Percentiles rank a stretch among this genome's conserved stretches.
Conservation (phyloP, 2,329 filamentous ascomycete species). For the Stromatinia cepivora region DNA sequence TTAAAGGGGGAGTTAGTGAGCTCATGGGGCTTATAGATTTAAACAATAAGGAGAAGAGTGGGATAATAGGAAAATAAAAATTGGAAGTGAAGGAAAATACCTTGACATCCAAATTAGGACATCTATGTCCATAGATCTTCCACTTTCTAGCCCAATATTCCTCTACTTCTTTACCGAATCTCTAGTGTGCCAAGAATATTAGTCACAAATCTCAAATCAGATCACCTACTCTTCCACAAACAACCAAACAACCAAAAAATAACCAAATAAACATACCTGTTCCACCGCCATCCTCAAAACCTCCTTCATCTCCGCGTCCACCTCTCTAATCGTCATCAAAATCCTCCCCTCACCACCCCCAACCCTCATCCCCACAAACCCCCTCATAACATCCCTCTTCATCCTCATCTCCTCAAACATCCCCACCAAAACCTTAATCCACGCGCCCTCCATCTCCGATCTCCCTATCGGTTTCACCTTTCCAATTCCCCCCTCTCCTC, state of each 20-base stretch:
- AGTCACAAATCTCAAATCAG: not conserved
- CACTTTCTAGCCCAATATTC: constrained; percentile 3
- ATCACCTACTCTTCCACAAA: too few species aligned
- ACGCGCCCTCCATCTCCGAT: not conserved
- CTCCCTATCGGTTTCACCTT: not conserved
- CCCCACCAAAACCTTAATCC: not conserved
- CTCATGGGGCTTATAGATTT: not conserved
- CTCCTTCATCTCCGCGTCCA: constrained; percentile 2
- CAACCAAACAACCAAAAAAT: too few species aligned
- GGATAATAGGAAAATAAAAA: not conserved
- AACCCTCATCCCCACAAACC: not conserved
- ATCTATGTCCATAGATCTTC: not conserved
- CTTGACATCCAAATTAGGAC: not conserved
- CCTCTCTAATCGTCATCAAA: not conserved
- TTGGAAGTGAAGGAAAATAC: not conserved
- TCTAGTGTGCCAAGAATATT: not conserved
- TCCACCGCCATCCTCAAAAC: not conserved
- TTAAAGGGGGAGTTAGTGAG: not conserved
- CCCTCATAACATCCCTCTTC: not conserved
- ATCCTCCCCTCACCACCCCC: not conserved
- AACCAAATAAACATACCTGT: not conserved
- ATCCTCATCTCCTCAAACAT: constrained; percentile 8
- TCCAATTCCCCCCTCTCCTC: not conserved
- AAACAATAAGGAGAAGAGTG: not conserved
- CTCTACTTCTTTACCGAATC: not conserved